Percentiles rank a stretch among this genome's conserved stretches.
Evolutionary conservation across 257 asterid species (phyloP).

Genomic region (Lycium ferocissimum): DNA sequence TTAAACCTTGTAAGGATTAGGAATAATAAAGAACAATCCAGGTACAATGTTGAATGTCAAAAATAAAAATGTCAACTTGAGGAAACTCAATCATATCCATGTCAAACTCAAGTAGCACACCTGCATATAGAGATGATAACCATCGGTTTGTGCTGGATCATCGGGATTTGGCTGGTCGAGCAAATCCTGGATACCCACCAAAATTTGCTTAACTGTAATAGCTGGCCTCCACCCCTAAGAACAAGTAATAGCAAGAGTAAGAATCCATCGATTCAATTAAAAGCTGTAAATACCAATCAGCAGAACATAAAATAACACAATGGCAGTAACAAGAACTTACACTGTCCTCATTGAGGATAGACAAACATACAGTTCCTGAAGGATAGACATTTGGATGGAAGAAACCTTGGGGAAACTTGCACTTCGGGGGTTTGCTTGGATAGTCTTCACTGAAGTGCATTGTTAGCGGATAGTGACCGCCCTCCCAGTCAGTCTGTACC

Average conservation of each 20-base stretch:
- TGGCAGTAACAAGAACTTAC: conserved; percentile 51
- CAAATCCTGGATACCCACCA: conserved; percentile 54
- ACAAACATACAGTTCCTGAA: conserved; percentile 88
- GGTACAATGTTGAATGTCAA: not conserved
- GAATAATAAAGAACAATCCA: not conserved
- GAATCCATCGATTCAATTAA: not conserved
- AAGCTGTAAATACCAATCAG: not conserved
- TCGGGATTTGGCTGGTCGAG: conserved; percentile 48
- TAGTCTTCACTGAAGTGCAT: conserved; percentile 88
- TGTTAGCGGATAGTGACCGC: conserved; percentile 78
- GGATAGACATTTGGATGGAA: conserved; percentile 94
- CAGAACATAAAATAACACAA: not conserved
- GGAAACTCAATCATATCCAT: not conserved
- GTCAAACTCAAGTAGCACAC: not conserved
- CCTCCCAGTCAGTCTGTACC: conserved; percentile 88
- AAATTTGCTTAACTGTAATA: conserved; percentile 51
- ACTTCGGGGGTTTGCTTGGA: conserved; percentile 91
- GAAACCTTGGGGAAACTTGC: conserved; percentile 80
- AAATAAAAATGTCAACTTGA: not conserved
- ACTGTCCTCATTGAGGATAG: conserved; percentile 87
- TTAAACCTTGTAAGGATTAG: not conserved
- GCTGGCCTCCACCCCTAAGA: conserved; percentile 55
- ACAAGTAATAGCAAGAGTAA: conserved; percentile 6
- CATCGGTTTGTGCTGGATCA: conserved; percentile 51
- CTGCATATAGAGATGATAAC: conserved; percentile 32